Conservation (phyloP, 2,329 filamentous ascomycete species). For the Botrytis elliptica region DNA sequence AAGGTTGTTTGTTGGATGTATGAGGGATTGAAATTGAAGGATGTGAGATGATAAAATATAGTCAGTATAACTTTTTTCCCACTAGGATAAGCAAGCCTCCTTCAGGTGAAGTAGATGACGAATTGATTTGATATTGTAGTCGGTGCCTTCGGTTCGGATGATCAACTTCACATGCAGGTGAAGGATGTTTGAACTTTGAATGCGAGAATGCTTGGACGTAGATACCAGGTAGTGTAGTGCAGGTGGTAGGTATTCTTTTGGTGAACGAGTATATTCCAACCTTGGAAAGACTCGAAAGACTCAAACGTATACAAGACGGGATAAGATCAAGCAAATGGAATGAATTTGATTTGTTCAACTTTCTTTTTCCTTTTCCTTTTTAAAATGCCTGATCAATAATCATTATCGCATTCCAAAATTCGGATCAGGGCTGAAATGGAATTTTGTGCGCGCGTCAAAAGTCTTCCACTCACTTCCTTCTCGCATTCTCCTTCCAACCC, state of each 20-base stretch:
- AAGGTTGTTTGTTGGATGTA: background rate
- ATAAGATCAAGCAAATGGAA: background rate
- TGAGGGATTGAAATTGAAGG: background rate
- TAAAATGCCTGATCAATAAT: background rate
- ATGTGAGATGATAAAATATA: background rate
- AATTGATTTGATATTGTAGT: constrained; percentile 11
- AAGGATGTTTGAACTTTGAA: background rate
- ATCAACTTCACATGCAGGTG: constrained; percentile 4
- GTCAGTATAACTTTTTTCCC: background rate
- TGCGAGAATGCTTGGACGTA: background rate
- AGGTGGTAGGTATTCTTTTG: background rate
- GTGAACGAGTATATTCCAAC: background rate
- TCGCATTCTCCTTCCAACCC: background rate
- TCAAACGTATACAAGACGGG: background rate
- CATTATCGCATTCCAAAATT: background rate
- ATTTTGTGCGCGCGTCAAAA: background rate
- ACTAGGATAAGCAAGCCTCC: background rate
- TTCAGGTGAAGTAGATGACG: constrained; percentile 10
- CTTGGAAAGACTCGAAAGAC: background rate
- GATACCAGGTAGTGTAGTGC: background rate
- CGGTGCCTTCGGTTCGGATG: constrained; percentile 24
- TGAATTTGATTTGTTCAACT: background rate
- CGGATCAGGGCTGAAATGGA: background rate
- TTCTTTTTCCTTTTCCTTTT: background rate
- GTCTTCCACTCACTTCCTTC: background rate